Percentiles rank a stretch among this genome's conserved stretches.
phyloP scores from a whole-genome alignment of 768 basidiomycete genomes.

The Macrolepiota albuminosa region DNA sequence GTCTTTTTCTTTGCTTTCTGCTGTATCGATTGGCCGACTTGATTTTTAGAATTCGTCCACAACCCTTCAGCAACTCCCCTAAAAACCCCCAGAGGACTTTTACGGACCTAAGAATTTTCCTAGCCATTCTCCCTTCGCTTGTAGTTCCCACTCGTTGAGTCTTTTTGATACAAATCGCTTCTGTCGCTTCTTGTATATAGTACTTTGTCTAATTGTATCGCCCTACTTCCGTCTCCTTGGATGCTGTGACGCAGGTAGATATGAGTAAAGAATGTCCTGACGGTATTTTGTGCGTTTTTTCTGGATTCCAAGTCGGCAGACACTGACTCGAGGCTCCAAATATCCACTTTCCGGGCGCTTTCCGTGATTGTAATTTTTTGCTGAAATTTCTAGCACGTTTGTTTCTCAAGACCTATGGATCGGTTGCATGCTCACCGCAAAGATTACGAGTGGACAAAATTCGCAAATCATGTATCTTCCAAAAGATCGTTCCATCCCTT shows the following conservation, averaged over 20 bases:
- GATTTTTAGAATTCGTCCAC: neutral
- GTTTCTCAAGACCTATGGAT: neutral
- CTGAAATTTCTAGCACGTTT: neutral
- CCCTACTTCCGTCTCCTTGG: too few species aligned
- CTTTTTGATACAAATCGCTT: neutral
- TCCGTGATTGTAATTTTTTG: neutral
- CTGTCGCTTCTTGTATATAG: neutral
- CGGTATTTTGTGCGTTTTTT: neutral
- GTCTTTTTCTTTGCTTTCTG: neutral
- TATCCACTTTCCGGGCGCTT: neutral
- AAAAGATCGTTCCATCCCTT: neutral
- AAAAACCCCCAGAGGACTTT: neutral
- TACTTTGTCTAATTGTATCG: neutral
- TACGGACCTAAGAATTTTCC: neutral
- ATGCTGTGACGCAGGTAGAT: neutral
- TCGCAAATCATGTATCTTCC: neutral
- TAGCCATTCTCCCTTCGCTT: neutral
- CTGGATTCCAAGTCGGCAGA: neutral
- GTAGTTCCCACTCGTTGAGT: neutral
- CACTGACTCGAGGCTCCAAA: neutral
- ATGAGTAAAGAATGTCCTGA: neutral
- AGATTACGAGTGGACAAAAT: neutral
- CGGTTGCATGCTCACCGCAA: neutral
- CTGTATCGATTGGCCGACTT: neutral
- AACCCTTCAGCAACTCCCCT: neutral